Evolutionary conservation across 2,329 filamentous ascomycete genomes (phyloP).

Genomic region (Monosporascus sp.): DNA sequence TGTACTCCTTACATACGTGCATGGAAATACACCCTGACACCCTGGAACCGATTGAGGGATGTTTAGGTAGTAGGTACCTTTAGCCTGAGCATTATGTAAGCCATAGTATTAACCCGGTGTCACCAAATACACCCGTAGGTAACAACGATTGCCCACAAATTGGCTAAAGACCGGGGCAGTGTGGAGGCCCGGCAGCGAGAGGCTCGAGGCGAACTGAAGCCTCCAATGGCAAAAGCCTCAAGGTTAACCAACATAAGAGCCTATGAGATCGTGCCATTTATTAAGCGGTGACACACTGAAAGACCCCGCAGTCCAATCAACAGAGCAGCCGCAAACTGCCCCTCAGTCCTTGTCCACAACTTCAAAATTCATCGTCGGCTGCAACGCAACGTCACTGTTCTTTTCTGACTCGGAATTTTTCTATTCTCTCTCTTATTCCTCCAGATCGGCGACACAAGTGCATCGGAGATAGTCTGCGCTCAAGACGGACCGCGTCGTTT

Average conservation of each 20-base stretch:
- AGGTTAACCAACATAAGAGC: neutral
- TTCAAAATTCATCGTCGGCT: neutral
- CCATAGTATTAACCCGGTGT: neutral
- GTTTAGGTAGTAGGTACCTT: neutral
- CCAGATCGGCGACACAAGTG: neutral
- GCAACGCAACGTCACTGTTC: neutral
- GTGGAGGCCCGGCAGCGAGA: no score
- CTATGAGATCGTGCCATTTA: neutral
- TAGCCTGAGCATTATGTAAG: neutral
- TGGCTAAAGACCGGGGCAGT: neutral
- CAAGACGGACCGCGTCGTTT: no score
- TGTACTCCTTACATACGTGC: neutral
- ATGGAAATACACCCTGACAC: neutral
- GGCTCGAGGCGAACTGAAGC: no score
- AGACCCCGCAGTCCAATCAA: neutral
- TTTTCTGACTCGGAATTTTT: neutral
- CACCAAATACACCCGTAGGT: neutral
- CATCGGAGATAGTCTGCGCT: neutral
- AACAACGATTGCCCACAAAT: neutral
- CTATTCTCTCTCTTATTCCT: neutral
- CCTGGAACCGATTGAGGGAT: neutral
- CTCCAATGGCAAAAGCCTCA: no score
- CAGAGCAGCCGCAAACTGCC: neutral
- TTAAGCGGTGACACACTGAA: neutral
- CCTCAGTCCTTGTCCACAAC: neutral